phyloP scores from a whole-genome alignment of 257 asterid species.

The Solanum virginianum region DNA sequence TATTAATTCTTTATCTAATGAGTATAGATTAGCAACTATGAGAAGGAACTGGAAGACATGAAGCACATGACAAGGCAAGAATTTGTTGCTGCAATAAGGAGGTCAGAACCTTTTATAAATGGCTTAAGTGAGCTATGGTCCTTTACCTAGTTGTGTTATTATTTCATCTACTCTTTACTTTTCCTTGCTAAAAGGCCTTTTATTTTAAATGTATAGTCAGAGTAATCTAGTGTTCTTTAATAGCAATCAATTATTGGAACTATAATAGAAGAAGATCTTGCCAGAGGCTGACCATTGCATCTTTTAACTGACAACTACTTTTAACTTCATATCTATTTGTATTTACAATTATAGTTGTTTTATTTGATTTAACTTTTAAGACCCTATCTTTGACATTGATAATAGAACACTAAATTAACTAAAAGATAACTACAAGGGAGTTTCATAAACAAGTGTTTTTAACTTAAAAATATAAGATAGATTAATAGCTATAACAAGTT shows the following conservation, averaged over 20 bases:
- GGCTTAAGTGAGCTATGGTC: not conserved
- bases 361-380: not conserved
- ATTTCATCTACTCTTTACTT: not conserved
- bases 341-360: not conserved
- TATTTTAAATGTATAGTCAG: not conserved
- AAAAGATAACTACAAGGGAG: not conserved
- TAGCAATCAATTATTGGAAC: not conserved
- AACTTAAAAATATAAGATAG: not conserved
- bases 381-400: not conserved
- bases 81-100: constrained; percentile 87
- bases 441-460: not conserved
- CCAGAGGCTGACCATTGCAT: constrained; percentile 7
- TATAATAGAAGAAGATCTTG: constrained; percentile 10
- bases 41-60: constrained; percentile 90
- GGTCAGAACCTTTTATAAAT: constrained; percentile 19
- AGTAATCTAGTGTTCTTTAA: not conserved
- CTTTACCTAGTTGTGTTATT: not conserved
- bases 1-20: not conserved
- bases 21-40: constrained; percentile 71
- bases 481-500: not conserved
- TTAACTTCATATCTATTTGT: not conserved
- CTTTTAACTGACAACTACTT: not conserved
- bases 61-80: constrained; percentile 93
- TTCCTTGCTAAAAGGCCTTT: not conserved
- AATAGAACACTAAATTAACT: not conserved